These are phyloP conservation scores for Proliferodiscus dingleyae DNA, from an alignment of 2,329 filamentous ascomycete genomes.

Conservation along the genomic window DNA sequence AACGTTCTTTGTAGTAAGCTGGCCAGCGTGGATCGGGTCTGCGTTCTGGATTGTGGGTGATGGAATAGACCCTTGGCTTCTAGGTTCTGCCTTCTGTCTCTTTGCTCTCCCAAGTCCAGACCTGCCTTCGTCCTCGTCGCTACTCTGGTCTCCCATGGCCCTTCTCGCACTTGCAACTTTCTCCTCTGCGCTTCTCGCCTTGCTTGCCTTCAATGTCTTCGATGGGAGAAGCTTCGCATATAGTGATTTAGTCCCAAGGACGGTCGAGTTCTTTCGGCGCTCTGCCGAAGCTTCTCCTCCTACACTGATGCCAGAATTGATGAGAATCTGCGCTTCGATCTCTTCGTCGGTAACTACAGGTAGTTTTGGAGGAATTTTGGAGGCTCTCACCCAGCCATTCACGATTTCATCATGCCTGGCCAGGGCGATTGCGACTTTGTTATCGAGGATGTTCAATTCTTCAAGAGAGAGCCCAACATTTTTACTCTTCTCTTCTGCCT, in stretches of 20 bases:
- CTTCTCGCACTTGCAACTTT: conserved; percentile 30
- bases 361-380: conserved; percentile 13
- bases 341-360: conserved; percentile 29
- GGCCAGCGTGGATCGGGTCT: background rate
- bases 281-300: conserved; percentile 30
- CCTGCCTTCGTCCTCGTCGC: conserved; percentile 33
- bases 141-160: conserved; percentile 26
- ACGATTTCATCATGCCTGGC: conserved; percentile 31
- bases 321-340: conserved; percentile 31
- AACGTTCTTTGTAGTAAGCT: too few relatives aligned
- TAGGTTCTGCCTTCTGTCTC: conserved; percentile 23
- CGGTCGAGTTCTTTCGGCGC: conserved; percentile 25
- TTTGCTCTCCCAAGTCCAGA: conserved; percentile 32
- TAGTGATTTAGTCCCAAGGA: conserved; percentile 30
- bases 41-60: background rate
- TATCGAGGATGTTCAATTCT: conserved; percentile 28
- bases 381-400: conserved; percentile 28
- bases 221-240: conserved; percentile 29
- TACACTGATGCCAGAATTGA: conserved; percentile 30
- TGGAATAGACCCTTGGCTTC: background rate
- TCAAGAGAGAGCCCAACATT: conserved; percentile 21
- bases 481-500: conserved; percentile 18
- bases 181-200: conserved; percentile 30
- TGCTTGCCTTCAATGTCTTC: conserved; percentile 29
- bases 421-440: conserved; percentile 30